Evolutionary conservation across 352 stramenopile genomes (phyloP).

Genomic region (Phytophthora brassicae): DNA sequence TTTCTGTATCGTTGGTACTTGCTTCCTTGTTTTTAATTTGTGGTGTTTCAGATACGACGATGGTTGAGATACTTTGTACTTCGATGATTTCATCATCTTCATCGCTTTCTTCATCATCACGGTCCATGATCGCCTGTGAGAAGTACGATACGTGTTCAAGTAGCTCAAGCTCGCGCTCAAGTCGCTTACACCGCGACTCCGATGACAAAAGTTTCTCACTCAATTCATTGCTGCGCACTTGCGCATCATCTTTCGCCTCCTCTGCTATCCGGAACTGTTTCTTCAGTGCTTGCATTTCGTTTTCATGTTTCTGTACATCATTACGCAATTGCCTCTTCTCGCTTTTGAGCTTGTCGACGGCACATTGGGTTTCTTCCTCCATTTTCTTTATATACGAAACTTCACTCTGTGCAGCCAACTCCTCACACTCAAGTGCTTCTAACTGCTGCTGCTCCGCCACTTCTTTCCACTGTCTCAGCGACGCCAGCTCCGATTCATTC

Average conservation of each 20-base stretch:
- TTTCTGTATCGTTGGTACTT: neutral
- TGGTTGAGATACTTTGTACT: constrained; percentile 21
- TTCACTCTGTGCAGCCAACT: constrained; percentile 42
- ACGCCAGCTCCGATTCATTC: constrained; percentile 44
- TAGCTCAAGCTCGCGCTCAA: constrained; percentile 75
- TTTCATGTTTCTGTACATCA: constrained; percentile 22
- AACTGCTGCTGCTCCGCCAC: constrained; percentile 42
- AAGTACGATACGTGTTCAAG: constrained; percentile 81
- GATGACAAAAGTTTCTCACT: constrained; percentile 63
- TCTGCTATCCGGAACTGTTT: constrained; percentile 46
- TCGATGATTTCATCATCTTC: constrained; percentile 56
- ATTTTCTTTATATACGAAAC: constrained; percentile 44
- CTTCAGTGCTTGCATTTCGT: constrained; percentile 32
- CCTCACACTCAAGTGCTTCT: constrained; percentile 41
- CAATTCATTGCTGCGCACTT: constrained; percentile 50
- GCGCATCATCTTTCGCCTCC: constrained; percentile 37
- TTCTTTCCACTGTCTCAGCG: constrained; percentile 53
- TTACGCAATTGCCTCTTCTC: constrained; percentile 34
- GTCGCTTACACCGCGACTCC: constrained; percentile 59
- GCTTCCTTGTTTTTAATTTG: neutral
- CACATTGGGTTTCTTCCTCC: constrained; percentile 43
- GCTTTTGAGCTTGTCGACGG: constrained; percentile 26
- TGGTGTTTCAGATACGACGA: constrained; percentile 8
- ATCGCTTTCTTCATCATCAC: constrained; percentile 67
- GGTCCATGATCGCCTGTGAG: constrained; percentile 64